Conservation (phyloP, 2,329 filamentous ascomycete species). For the Colletotrichum lindemuthianum region DNA sequence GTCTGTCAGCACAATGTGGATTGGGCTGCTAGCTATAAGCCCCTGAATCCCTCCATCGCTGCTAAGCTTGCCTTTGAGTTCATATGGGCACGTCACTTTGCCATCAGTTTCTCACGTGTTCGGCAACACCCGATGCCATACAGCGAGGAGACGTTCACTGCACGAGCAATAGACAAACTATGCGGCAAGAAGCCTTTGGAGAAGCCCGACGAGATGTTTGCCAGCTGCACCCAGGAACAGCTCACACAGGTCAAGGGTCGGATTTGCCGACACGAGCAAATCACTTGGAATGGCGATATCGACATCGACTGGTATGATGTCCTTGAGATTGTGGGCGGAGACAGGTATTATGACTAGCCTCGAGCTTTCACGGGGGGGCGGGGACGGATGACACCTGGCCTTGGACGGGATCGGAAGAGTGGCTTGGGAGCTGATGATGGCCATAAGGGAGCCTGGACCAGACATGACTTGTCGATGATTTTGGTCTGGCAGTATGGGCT, state of each 20-base stretch:
- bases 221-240: neutral
- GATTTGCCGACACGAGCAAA: neutral
- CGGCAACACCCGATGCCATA: conserved; percentile 1
- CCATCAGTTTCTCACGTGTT: neutral
- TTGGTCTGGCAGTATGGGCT: too few species aligned
- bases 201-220: neutral
- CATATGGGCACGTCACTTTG: neutral
- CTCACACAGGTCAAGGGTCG: neutral
- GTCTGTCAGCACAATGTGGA: neutral
- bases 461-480: too few species aligned
- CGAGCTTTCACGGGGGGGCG: too few species aligned
- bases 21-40: neutral
- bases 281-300: neutral
- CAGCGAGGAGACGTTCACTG: conserved; percentile 3
- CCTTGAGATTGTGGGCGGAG: neutral
- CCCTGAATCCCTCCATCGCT: neutral
- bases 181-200: neutral
- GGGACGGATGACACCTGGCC: too few species aligned
- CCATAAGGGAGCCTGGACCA: too few species aligned
- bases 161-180: neutral
- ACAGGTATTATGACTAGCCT: neutral
- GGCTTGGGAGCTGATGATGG: too few species aligned
- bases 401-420: too few species aligned
- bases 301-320: neutral
- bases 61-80: neutral